These are phyloP conservation scores for Iris macrosiphon DNA, from an alignment of 106 monocot genomes.

Conservation along the genomic window DNA sequence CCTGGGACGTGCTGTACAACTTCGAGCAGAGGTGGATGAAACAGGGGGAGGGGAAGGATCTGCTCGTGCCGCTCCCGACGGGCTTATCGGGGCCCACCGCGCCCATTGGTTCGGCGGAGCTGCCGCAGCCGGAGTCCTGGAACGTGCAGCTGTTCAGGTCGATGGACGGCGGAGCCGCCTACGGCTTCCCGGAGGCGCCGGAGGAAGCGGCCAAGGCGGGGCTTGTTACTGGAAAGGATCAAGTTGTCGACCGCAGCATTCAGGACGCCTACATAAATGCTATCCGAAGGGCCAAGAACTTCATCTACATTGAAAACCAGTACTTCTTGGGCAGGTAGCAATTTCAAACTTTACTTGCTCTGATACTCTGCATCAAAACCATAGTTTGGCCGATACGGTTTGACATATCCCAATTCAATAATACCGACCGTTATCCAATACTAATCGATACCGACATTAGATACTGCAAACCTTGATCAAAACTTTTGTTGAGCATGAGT, in stretches of 20 bases:
- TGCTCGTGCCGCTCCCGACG: slow-evolving; percentile 8
- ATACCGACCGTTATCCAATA: no score
- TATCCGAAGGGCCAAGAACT: slow-evolving; percentile 37
- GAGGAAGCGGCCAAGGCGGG: slow-evolving; percentile 29
- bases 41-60: slow-evolving; percentile 9
- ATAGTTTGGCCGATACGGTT: no score
- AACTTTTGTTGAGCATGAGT: no score
- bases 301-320: slow-evolving; percentile 61
- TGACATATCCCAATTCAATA: no score
- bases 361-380: no score
- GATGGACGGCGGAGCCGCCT: slow-evolving; percentile 40
- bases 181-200: slow-evolving; percentile 31
- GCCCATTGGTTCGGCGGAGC: slow-evolving; percentile 4
- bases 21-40: slow-evolving; percentile 43
- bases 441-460: no score
- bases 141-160: slow-evolving; percentile 41
- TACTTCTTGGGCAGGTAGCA: slow-evolving; percentile 61
- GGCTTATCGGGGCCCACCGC: not conserved
- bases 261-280: slow-evolving; percentile 51
- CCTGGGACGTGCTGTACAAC: slow-evolving; percentile 33
- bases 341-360: no score
- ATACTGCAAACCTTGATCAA: no score
- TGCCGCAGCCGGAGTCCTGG: not conserved
- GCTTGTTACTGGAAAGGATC: slow-evolving; percentile 48
- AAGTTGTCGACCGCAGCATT: slow-evolving; percentile 44